These are phyloP conservation scores for Saccharomycopsis hybrid DNA, from an alignment of 1,139 yeast species.

Conservation along the genomic window DNA sequence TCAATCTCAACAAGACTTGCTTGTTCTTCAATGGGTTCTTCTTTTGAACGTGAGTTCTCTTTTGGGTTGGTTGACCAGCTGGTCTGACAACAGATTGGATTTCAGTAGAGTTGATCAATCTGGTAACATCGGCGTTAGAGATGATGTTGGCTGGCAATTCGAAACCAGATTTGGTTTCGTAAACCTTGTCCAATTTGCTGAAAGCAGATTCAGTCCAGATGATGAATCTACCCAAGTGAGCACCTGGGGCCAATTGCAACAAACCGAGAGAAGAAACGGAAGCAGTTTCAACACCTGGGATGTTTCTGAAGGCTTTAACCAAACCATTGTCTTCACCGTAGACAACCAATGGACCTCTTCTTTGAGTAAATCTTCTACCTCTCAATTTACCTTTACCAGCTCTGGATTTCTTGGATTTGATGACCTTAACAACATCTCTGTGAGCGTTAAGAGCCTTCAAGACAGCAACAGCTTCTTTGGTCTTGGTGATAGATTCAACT, in stretches of 20 bases:
- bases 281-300: constrained; percentile 99
- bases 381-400: constrained; percentile 99
- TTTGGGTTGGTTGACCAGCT: constrained; percentile 90
- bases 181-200: constrained; percentile 92
- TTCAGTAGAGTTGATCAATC: constrained; percentile 98
- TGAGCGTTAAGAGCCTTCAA: constrained; percentile 99
- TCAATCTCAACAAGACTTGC: constrained; percentile 95
- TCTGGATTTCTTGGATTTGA: constrained; percentile 98
- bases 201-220: constrained; percentile 99
- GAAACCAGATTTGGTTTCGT: constrained; percentile 95
- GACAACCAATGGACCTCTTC: constrained; percentile 99
- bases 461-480: constrained; percentile 98
- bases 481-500: constrained; percentile 87
- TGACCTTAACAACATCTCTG: constrained; percentile 96
- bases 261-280: constrained; percentile 90
- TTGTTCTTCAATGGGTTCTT: constrained; percentile 99
- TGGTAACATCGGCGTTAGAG: constrained; percentile 92
- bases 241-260: constrained; percentile 99
- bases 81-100: constrained; percentile 96
- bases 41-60: constrained; percentile 95
- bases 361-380: constrained; percentile 99
- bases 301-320: constrained; percentile 98
- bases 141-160: constrained; percentile 90
- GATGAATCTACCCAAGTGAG: constrained; percentile 99
- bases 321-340: constrained; percentile 97